Percentiles rank a stretch among this genome's conserved stretches.
Conservation (phyloP, 139 green algal genomes). For the Closterium sp. region DNA sequence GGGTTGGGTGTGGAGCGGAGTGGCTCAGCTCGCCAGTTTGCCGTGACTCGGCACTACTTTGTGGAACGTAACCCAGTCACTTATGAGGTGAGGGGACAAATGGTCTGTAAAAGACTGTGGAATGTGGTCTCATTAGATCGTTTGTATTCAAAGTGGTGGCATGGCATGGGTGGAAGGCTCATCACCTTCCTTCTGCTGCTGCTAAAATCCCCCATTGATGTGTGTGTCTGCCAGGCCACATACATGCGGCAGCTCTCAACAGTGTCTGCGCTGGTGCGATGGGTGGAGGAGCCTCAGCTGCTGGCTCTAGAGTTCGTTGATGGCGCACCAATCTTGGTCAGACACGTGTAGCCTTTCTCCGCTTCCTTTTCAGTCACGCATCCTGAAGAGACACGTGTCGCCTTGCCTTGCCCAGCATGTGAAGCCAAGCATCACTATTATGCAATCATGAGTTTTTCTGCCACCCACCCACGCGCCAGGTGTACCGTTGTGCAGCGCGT, state of each 20-base stretch:
- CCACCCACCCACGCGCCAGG: background rate
- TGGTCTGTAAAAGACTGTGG: too few relatives aligned
- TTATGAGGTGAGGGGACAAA: constrained; percentile 21
- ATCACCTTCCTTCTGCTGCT: too few relatives aligned
- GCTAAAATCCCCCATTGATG: too few relatives aligned
- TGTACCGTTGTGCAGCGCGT: constrained; percentile 24
- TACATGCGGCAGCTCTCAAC: constrained; percentile 29
- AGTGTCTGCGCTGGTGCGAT: constrained; percentile 30
- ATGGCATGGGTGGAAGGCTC: too few relatives aligned
- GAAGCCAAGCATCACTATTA: too few relatives aligned
- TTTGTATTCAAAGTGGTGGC: too few relatives aligned
- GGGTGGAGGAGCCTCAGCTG: constrained; percentile 42
- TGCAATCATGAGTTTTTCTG: too few relatives aligned
- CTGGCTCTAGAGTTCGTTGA: constrained; percentile 40
- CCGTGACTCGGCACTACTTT: constrained; percentile 31
- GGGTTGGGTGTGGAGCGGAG: background rate
- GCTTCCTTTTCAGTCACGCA: background rate
- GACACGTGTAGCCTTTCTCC: background rate
- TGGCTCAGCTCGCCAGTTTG: constrained; percentile 30
- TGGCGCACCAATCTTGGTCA: constrained; percentile 22
- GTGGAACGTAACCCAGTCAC: constrained; percentile 35
- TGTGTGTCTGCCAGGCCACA: constrained; percentile 5
- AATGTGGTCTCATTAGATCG: too few relatives aligned
- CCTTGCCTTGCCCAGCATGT: too few relatives aligned
- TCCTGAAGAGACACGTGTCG: background rate